Evolutionary conservation across 768 basidiomycete species (phyloP).

Genomic region (Russula brevipes): DNA sequence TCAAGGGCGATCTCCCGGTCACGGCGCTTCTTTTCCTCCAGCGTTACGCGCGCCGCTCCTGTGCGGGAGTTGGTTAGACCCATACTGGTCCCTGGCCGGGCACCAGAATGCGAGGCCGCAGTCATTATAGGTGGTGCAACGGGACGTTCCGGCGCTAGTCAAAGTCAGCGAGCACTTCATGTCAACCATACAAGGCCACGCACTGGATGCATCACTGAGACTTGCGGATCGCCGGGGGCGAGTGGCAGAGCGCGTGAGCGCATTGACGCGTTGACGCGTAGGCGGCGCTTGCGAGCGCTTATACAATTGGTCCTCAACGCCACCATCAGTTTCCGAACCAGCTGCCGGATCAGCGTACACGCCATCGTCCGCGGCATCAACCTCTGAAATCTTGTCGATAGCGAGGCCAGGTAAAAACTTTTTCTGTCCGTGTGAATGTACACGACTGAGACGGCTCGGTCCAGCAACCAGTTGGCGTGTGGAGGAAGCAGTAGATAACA

Average conservation of each 20-base stretch:
- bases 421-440: conserved; percentile 17
- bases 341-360: conserved; percentile 29
- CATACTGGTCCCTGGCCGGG: conserved; percentile 43
- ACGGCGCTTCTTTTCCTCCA: conserved; percentile 42
- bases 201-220: conserved; percentile 59
- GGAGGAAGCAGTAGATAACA: conserved; percentile 11
- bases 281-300: conserved; percentile 23
- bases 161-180: not conserved
- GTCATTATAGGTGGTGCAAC: conserved; percentile 1
- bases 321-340: conserved; percentile 40
- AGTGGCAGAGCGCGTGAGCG: conserved; percentile 39
- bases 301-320: conserved; percentile 28
- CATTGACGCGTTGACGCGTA: conserved; percentile 27
- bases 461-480: conserved; percentile 21
- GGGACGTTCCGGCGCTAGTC: conserved; percentile 18
- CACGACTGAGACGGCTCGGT: conserved; percentile 25
- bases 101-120: conserved; percentile 22
- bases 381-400: conserved; percentile 48
- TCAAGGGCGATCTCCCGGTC: conserved; percentile 36
- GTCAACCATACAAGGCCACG: conserved; percentile 17
- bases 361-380: conserved; percentile 41
- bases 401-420: conserved; percentile 28
- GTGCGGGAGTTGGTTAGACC: conserved; percentile 30
- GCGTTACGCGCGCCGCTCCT: conserved; percentile 38
- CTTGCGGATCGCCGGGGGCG: conserved; percentile 73